Base-by-base conservation (phyloP, 2,329 filamentous ascomycete species). In the Tolypocladium sp. region DNA sequence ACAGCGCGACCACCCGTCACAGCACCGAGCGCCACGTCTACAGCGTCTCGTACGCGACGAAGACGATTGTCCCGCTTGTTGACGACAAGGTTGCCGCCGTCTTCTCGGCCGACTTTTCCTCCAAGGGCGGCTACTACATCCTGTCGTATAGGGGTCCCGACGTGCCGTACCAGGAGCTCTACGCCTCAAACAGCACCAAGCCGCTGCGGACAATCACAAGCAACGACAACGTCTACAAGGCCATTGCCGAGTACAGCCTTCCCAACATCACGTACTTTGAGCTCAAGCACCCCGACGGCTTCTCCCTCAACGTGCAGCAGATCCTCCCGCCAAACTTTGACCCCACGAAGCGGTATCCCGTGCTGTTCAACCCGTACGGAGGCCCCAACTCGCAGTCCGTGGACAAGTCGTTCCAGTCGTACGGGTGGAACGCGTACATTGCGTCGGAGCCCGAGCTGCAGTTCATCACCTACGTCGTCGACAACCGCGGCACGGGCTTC, bases 131-230 rank as follows among this genome's bases (percentile, higher is more conserved):
- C 2, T 90, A 85, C 74, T 89, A 88, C 66, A 81, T 89, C 49
- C 79, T 89, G 3, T 80, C 75, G 57, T 90, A 90, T 68, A 71
- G 74, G 22, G 87, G 87, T 0, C 87, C 87, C 0, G 82, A 88
- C 58, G 82, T 90, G 0, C 86, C 87, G 0, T 89, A 88, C 71
- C 85, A 89, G 66, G 84, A 88, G 62, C 76, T 90, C 1, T 88
- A 87, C 71, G 74, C 81, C 0, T 68, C 79, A 61, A 82, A 86
- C 25, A 80, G 77, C 25, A 65, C 65, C 9, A 77, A 73, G 40
- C 79, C 85, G 0, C 70, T 89, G 10, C 79, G 82, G 7, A 83
- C 80, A 0, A 76, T 90, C 10, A 80, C 82, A 12, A 79, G 81
- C 66, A 89, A 89, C 68, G 77, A 79, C n/a, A 76, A 68, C 0